Base-by-base conservation (phyloP, 2,329 filamentous ascomycete species). In the Coniella lustricola region DNA sequence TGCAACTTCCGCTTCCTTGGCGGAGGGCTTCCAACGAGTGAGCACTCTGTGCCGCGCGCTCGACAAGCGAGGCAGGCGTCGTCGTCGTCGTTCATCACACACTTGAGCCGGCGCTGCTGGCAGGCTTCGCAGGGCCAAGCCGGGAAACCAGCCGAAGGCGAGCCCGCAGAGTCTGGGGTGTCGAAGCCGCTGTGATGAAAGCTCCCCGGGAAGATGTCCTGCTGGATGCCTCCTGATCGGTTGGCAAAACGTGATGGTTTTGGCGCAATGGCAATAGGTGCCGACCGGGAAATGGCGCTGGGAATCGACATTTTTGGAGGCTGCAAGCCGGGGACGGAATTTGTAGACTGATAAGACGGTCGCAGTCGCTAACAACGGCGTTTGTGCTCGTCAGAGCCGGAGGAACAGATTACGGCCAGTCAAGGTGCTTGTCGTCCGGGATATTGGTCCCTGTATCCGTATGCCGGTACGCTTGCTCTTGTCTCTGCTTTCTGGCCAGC, bases 1-100 rank as follows among this genome's bases (percentile, higher is more conserved):
- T 84, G 80, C 54, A 87, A 69, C 71, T 90, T 91, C 63, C 88
- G 78, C 72, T 93, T 93, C 58, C 87, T 79, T 49, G 85, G 82
- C 61, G 83, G 81, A 20, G 87, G 87, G 64, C 85, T 88, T 56
- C 84, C 81, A 44, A 83, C 75, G 63, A 90, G 82, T 37, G 87
- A 90, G 67, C 87, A 93, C 57, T 88, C 83, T 62, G 87, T 79
- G 59, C 83, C 84, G 66, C 84, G 83, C 63, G 84, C 82, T 62
- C 87, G 84, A 67, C 88, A 94, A 54, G 87, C 75, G 54, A 88
- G 77, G 66, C 88, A 93, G 56, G 76, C 72, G 34, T 75, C 74
- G 55, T 84, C 84, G 63, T 91, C 86, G 62, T 89, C 84, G 56
- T 68, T 70, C 62, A 87, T 78, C 54, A 89, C 82, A 68, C 88